Conservation (phyloP, 768 basidiomycete genomes). For the Mrakia gelida region DNA sequence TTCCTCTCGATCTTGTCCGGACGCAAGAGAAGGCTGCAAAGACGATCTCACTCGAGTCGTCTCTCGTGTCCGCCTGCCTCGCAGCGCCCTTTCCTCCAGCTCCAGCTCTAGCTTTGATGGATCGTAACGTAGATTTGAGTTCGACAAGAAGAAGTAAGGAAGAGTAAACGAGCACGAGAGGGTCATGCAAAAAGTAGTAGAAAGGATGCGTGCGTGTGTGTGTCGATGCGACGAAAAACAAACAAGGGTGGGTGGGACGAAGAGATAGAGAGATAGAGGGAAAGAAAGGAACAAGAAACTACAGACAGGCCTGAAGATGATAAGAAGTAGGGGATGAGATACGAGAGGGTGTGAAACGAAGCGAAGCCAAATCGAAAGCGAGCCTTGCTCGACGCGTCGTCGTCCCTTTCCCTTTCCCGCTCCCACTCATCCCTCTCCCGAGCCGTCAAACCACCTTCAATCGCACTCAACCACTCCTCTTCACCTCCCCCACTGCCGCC, state of each 20-base stretch:
- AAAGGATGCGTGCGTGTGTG: neutral
- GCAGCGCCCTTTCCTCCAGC: too few relatives aligned
- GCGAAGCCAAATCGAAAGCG: too few relatives aligned
- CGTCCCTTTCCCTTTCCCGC: too few relatives aligned
- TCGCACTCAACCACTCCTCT: neutral
- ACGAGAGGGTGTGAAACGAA: neutral
- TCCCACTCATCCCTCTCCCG: neutral
- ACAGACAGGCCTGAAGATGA: neutral
- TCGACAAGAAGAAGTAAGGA: too few relatives aligned
- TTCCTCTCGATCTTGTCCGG: too few relatives aligned
- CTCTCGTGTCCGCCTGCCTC: too few relatives aligned
- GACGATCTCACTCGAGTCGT: too few relatives aligned
- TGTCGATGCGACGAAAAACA: neutral
- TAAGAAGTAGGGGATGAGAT: neutral
- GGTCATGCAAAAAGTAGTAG: neutral
- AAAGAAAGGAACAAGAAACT: neutral
- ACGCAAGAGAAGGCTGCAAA: too few relatives aligned
- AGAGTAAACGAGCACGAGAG: too few relatives aligned
- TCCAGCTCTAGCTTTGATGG: too few relatives aligned
- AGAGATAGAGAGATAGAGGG: neutral
- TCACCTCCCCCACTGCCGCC: neutral
- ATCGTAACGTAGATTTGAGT: too few relatives aligned
- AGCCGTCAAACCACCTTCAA: neutral
- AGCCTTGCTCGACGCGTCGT: too few relatives aligned
- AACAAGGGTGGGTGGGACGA: neutral